A percentile compares a stretch with the other conserved stretches of the same genome.
Evolutionary conservation across 345 rosid species (phyloP).

Genomic region (Eucalyptus viminalis): DNA sequence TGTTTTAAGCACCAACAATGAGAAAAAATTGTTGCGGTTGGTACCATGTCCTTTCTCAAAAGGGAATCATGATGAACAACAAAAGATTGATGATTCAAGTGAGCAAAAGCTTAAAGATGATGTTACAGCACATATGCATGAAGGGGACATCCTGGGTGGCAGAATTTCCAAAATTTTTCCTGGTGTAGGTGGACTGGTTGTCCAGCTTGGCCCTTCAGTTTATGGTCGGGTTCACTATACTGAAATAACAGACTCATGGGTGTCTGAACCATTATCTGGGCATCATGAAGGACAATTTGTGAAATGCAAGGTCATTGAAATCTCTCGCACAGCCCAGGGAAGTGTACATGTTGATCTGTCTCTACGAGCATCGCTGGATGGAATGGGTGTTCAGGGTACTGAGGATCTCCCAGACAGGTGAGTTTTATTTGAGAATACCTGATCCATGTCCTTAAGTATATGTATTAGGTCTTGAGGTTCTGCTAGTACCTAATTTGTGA

Average conservation of each 20-base stretch:
- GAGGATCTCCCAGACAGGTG: constrained; percentile 21
- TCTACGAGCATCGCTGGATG: constrained; percentile 45
- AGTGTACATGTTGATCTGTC: constrained; percentile 71
- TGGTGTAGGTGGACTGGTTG: constrained; percentile 75
- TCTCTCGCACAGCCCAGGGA: constrained; percentile 47
- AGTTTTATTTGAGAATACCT: not conserved
- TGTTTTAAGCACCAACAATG: constrained; percentile 51
- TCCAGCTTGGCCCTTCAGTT: constrained; percentile 72
- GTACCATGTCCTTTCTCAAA: constrained; percentile 32
- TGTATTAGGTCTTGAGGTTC: not conserved
- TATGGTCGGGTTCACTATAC: constrained; percentile 87
- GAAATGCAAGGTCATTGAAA: constrained; percentile 85
- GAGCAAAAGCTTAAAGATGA: constrained; percentile 14
- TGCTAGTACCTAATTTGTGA: not conserved
- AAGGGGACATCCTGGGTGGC: constrained; percentile 81
- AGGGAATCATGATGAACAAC: not conserved
- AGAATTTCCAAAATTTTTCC: constrained; percentile 66
- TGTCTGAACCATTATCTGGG: constrained; percentile 57
- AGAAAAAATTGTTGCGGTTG: constrained; percentile 55
- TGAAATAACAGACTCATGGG: constrained; percentile 70
- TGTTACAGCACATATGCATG: constrained; percentile 38
- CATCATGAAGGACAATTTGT: constrained; percentile 76
- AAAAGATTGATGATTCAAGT: constrained; percentile 2
- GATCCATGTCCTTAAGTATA: not conserved
- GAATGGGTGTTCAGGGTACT: constrained; percentile 28